phyloP scores from a whole-genome alignment of 2,329 filamentous ascomycete species.

The Trichocomaceae sp. region DNA sequence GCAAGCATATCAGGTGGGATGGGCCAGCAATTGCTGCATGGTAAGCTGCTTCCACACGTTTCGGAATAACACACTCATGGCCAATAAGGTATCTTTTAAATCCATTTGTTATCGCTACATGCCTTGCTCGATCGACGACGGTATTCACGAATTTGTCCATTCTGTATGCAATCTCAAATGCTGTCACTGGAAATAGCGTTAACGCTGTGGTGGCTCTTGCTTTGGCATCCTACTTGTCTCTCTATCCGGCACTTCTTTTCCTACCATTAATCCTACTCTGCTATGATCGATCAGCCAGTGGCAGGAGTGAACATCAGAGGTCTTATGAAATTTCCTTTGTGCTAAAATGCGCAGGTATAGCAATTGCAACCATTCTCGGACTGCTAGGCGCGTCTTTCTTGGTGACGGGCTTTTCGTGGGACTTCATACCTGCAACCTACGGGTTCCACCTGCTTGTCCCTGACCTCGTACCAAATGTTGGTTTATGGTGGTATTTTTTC shows the following conservation, averaged over 20 bases:
- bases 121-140: constrained; percentile 79
- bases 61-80: constrained; percentile 4
- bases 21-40: constrained; percentile 70
- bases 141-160: constrained; percentile 86
- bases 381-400: constrained; percentile 67
- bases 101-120: constrained; percentile 86
- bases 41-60: constrained; percentile 40
- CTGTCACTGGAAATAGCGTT: constrained; percentile 64
- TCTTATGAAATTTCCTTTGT: constrained; percentile 45
- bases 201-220: constrained; percentile 78
- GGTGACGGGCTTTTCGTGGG: constrained; percentile 71
- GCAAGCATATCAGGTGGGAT: constrained; percentile 67
- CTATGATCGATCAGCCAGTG: constrained; percentile 53
- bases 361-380: constrained; percentile 50
- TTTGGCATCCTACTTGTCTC: constrained; percentile 81
- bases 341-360: constrained; percentile 46
- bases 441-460: constrained; percentile 85
- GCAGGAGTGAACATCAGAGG: constrained; percentile 14
- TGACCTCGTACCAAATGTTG: constrained; percentile 89
- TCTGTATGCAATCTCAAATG: constrained; percentile 73
- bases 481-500: constrained; percentile 99
- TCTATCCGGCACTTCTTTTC: constrained; percentile 83
- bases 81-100: constrained; percentile 75
- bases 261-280: constrained; percentile 74
- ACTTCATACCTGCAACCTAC: constrained; percentile 83